Conservation (phyloP, 306 rosid species). For the Trifolium dubium region DNA sequence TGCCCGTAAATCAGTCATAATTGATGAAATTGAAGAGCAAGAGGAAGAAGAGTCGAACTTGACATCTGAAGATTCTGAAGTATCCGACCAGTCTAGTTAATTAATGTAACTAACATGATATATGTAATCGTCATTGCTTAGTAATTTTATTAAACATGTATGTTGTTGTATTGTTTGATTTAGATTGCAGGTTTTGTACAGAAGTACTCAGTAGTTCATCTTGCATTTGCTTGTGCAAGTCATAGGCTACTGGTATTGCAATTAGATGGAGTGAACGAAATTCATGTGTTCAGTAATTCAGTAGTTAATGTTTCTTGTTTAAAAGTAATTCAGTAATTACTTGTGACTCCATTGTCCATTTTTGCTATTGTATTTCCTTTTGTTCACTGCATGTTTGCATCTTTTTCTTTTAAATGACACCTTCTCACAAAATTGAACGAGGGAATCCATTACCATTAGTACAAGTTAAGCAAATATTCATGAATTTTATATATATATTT, state of each 20-base stretch:
- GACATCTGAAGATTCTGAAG: conserved; percentile 67
- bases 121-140: conserved; percentile 5
- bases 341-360: background rate
- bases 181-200: conserved; percentile 49
- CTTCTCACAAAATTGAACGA: background rate
- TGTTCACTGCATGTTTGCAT: too few relatives aligned
- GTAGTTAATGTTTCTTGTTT: background rate
- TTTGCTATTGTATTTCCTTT: too few relatives aligned
- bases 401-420: background rate
- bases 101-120: conserved; percentile 13
- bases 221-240: conserved; percentile 26
- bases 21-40: conserved; percentile 51
- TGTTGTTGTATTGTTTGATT: conserved; percentile 43
- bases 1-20: conserved; percentile 42
- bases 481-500: too few relatives aligned
- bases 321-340: background rate
- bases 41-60: conserved; percentile 61
- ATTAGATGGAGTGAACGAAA: conserved; percentile 33
- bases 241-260: conserved; percentile 24
- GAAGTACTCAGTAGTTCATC: conserved; percentile 22
- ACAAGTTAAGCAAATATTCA: too few relatives aligned
- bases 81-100: conserved; percentile 42
- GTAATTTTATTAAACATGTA: conserved; percentile 15
- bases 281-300: conserved; percentile 6
- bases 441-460: too few relatives aligned